Evolutionary conservation across 768 basidiomycete genomes (phyloP).

Genomic region (Agaricus sinodeliciosus): DNA sequence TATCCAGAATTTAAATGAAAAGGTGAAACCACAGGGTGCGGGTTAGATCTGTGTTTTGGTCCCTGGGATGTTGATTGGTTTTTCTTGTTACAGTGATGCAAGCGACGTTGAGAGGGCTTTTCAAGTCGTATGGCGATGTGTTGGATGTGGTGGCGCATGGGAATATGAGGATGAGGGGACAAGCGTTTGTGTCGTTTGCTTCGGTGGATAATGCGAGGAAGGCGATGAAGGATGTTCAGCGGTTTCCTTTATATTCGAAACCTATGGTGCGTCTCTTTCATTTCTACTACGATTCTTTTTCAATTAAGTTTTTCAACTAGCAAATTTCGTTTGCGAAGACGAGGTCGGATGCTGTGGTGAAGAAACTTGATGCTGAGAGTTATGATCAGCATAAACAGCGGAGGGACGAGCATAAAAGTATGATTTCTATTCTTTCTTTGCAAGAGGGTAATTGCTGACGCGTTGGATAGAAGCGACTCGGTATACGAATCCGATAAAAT

Average conservation of each 20-base stretch:
- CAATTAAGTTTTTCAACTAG: constrained; percentile 30
- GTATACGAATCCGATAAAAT: constrained; percentile 85
- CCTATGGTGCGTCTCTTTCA: constrained; percentile 69
- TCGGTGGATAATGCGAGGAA: constrained; percentile 68
- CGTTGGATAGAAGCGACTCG: constrained; percentile 59
- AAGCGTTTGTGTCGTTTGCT: constrained; percentile 93
- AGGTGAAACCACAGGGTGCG: constrained; percentile 74
- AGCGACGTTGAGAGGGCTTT: constrained; percentile 78
- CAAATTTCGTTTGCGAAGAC: constrained; percentile 93
- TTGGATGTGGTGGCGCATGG: constrained; percentile 92
- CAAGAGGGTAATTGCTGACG: background rate
- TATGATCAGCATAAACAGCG: constrained; percentile 71
- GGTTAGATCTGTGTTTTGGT: background rate
- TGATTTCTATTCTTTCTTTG: background rate
- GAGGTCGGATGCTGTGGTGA: constrained; percentile 86
- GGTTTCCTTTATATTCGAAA: constrained; percentile 94
- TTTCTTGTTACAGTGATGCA: constrained; percentile 77
- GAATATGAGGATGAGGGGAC: constrained; percentile 96
- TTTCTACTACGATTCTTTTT: background rate
- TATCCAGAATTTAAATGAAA: constrained; percentile 95
- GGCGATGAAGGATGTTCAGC: constrained; percentile 87
- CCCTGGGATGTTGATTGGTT: background rate
- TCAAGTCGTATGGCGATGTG: constrained; percentile 91
- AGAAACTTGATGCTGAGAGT: constrained; percentile 56
- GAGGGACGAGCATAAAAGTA: constrained; percentile 78